Evolutionary conservation across 139 green algal genomes (phyloP).

Genomic region (Haematococcus sp.): DNA sequence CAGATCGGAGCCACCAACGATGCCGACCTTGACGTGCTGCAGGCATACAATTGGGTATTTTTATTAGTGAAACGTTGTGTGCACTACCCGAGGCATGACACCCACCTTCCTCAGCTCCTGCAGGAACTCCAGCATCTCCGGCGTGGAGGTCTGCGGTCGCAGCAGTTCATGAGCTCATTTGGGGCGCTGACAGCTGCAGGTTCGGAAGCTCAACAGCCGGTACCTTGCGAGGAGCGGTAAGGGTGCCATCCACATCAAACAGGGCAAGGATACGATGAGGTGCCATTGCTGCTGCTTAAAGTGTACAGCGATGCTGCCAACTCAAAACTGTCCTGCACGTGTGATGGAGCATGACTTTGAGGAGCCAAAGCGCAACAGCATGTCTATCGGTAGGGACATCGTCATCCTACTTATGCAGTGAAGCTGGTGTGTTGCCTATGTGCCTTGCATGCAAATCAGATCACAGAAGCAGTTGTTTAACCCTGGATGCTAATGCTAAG

Average conservation of each 20-base stretch:
- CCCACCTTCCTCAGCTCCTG: slow-evolving; percentile 83
- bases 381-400: too few species aligned
- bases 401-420: too few species aligned
- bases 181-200: background rate
- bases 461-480: too few species aligned
- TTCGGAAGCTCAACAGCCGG: background rate
- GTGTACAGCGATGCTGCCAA: too few species aligned
- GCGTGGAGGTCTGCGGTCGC: slow-evolving; percentile 37
- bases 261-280: slow-evolving; percentile 86
- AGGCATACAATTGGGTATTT: background rate
- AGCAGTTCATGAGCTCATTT: background rate
- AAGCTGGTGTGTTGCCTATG: too few species aligned
- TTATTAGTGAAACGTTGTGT: background rate
- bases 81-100: background rate
- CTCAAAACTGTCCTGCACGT: too few species aligned
- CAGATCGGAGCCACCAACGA: slow-evolving; percentile 96
- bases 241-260: slow-evolving; percentile 97
- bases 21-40: slow-evolving; percentile 87
- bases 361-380: too few species aligned
- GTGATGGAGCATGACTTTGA: too few species aligned
- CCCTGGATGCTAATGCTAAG: too few species aligned
- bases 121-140: slow-evolving; percentile 74
- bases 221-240: slow-evolving; percentile 88
- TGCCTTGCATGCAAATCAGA: too few species aligned
- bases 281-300: too few species aligned